Evolutionary conservation across 2,329 filamentous ascomycete genomes (phyloP).

Genomic region (Neophaeococcomyces aloes): DNA sequence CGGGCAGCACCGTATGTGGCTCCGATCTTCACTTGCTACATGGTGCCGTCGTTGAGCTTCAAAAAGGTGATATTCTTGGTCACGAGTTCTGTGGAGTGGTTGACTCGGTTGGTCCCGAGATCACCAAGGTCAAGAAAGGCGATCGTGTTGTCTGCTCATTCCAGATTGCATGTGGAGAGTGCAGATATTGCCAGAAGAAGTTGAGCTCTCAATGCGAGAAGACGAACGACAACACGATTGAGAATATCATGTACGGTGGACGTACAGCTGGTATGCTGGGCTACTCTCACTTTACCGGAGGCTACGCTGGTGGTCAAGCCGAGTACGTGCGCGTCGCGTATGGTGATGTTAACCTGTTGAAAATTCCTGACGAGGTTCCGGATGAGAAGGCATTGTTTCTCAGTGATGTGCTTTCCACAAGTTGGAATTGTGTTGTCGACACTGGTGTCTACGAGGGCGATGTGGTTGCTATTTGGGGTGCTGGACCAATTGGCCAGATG

Average conservation of each 20-base stretch:
- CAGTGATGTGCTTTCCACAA: conserved; percentile 68
- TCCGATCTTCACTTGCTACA: conserved; percentile 47
- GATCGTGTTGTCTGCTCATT: conserved; percentile 73
- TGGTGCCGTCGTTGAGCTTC: conserved; percentile 46
- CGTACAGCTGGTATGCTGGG: conserved; percentile 65
- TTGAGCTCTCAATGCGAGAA: conserved; percentile 38
- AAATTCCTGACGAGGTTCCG: conserved; percentile 65
- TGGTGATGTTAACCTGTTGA: conserved; percentile 69
- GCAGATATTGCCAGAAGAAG: conserved; percentile 70
- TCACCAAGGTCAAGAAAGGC: conserved; percentile 47
- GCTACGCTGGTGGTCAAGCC: conserved; percentile 77
- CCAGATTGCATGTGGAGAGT: conserved; percentile 61
- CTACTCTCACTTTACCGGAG: conserved; percentile 67
- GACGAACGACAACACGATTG: conserved; percentile 63
- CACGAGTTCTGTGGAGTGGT: conserved; percentile 46
- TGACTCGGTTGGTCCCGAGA: conserved; percentile 44
- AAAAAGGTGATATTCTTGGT: conserved; percentile 57
- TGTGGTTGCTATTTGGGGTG: conserved; percentile 75
- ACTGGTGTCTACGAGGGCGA: conserved; percentile 70
- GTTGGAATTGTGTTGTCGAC: conserved; percentile 73
- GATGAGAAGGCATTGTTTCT: conserved; percentile 78
- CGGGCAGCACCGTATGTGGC: conserved; percentile 52
- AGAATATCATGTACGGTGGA: conserved; percentile 67
- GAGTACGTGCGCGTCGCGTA: conserved; percentile 77
- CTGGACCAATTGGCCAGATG: conserved; percentile 76